Evolutionary conservation across 371 early-diverging fungal genomes (phyloP), one percentile per base, ranked within the genome.

Genomic region (Mortierella sp.): DNA sequence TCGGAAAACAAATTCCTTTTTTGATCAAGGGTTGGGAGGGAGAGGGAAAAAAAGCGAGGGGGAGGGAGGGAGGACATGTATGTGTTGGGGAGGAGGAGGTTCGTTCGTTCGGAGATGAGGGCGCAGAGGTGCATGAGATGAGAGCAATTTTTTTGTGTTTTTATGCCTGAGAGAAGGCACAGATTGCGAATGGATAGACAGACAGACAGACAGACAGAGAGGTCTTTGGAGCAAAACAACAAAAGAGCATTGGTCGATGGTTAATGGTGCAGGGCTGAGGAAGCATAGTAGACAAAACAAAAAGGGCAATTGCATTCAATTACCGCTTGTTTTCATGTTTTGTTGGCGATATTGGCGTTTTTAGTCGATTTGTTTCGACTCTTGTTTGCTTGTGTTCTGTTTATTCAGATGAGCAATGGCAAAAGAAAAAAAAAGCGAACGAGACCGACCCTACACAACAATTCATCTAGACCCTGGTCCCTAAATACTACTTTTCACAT

Each of bases 1-100:
- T 54, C 81, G 73, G 75, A 79, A 50, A 79, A 72, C 70, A 69
- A 88, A 70, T 61, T 78, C 70, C 72, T 57, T 34, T 90, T 88
- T 73, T 88, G 76, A 69, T 67, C 73, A 73, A 11, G 48, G 72
- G 55, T 24, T 3, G n/a, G 43, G 51, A 21, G 37, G 53, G 43
- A 40, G 6, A 6, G 43, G n/a, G n/a, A n/a, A n/a, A 48, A 28
- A 16, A 28, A 43, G 37, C 44, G 5, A 28, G 31, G 40, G 51
- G 73, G 55, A 43, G 37, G n/a, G 5, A 28, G 31, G 40, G 51
- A 55, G 55, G n/a, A 6, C 43, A 40, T 53, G 72, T 55, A n/a
- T n/a, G 57, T 8, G 57, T 28, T 31, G 59, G 59, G 31, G 28
- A 16, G 11, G 11, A 48, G 31, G 3, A n/a, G n/a, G n/a, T n/a